These are phyloP conservation scores for Lactarius hatsudake DNA, from an alignment of 768 basidiomycete species.

Conservation along the genomic window DNA sequence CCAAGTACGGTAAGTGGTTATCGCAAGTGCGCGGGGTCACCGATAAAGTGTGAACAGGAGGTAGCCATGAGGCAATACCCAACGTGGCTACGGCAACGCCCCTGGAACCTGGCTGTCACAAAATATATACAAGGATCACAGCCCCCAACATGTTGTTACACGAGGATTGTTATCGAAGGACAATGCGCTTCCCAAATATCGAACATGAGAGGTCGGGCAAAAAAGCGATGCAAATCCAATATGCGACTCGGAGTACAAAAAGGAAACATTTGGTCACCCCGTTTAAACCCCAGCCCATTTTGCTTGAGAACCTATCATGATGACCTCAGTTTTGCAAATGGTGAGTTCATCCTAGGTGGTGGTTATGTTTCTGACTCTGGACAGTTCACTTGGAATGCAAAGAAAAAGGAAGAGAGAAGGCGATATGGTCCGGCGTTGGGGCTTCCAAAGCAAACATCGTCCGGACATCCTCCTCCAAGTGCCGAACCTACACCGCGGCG, in stretches of 20 bases:
- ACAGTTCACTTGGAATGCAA: background rate
- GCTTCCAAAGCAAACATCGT: background rate
- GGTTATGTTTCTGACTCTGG: too few relatives aligned
- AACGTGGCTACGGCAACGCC: background rate
- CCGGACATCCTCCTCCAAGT: background rate
- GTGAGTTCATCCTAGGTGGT: too few relatives aligned
- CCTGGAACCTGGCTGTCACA: background rate
- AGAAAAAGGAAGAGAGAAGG: background rate
- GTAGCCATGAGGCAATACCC: background rate
- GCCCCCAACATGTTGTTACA: too few relatives aligned
- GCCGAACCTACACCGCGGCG: background rate
- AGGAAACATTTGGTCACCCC: background rate
- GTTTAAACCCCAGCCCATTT: background rate
- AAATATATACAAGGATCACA: background rate
- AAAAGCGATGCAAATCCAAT: background rate
- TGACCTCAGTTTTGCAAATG: background rate
- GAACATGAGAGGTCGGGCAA: too few relatives aligned
- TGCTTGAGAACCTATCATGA: background rate
- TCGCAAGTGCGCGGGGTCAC: background rate
- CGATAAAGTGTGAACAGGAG: background rate
- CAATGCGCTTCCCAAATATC: too few relatives aligned
- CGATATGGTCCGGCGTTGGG: background rate
- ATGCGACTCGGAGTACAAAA: background rate
- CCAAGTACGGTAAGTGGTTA: background rate
- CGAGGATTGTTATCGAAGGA: too few relatives aligned